Evolutionary conservation across 176 grass and related monocot species (phyloP).

Genomic region (Carex scoparia): DNA sequence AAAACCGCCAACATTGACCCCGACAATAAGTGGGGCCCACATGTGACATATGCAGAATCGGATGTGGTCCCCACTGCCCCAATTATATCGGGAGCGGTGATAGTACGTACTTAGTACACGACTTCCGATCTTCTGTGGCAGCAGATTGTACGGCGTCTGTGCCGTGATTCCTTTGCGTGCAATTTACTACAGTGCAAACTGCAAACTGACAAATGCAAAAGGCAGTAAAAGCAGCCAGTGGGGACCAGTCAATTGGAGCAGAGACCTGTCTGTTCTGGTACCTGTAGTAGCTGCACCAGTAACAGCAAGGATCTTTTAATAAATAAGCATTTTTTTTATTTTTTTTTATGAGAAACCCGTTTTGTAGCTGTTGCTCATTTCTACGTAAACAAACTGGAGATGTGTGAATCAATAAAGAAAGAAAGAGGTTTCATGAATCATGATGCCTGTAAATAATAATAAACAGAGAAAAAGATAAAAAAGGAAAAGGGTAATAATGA

Average conservation of each 20-base stretch:
- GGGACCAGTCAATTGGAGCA: slow-evolving; percentile 3
- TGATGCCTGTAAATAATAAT: background rate
- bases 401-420: background rate
- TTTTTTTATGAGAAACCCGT: too few species aligned
- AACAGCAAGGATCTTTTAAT: slow-evolving; percentile 2
- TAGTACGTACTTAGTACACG: slow-evolving; percentile 9
- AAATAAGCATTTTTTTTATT: background rate
- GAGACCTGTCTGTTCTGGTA: slow-evolving; percentile 3
- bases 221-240: background rate
- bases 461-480: background rate
- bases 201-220: background rate
- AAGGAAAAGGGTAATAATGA: background rate
- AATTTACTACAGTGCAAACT: background rate
- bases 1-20: background rate
- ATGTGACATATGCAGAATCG: background rate
- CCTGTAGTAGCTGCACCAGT: background rate
- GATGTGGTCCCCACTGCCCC: background rate
- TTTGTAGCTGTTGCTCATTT: background rate
- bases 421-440: background rate
- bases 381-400: background rate
- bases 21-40: background rate
- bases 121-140: background rate
- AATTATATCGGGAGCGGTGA: slow-evolving; percentile 21
- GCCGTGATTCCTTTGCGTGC: background rate
- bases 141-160: background rate